Conservation (phyloP, 441 rosid species). For the Croton setiger region DNA sequence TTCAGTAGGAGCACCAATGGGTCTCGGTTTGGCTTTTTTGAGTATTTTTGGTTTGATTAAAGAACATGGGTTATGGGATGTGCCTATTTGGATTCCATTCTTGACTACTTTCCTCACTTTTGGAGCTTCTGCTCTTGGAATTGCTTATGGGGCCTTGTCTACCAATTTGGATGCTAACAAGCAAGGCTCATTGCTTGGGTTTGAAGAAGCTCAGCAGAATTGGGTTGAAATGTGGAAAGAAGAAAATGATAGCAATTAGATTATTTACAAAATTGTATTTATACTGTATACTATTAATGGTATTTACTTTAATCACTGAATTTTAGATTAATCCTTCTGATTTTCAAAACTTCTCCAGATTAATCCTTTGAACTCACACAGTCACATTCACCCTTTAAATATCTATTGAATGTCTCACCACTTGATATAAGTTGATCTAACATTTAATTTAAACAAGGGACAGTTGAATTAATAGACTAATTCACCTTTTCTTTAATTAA, state of each 20-base stretch:
- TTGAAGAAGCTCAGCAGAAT: constrained; percentile 56
- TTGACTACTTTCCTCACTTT: constrained; percentile 49
- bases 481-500: no score
- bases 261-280: no score
- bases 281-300: no score
- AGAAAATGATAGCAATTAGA: constrained; percentile 28
- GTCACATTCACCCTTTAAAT: no score
- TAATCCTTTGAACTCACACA: no score
- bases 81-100: constrained; percentile 61
- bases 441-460: no score
- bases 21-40: constrained; percentile 46
- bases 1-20: constrained; percentile 60
- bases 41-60: constrained; percentile 38
- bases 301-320: no score
- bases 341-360: no score
- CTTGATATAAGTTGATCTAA: no score
- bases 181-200: constrained; percentile 57
- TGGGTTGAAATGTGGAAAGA: constrained; percentile 87
- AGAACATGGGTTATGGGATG: constrained; percentile 54
- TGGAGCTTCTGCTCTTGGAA: constrained; percentile 61
- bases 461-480: no score
- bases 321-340: no score
- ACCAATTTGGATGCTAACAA: constrained; percentile 56
- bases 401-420: no score
- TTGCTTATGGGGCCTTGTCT: constrained; percentile 76